Evolutionary conservation across 108 stramenopile species (phyloP).

Genomic region (Parietichytrium sp.): DNA sequence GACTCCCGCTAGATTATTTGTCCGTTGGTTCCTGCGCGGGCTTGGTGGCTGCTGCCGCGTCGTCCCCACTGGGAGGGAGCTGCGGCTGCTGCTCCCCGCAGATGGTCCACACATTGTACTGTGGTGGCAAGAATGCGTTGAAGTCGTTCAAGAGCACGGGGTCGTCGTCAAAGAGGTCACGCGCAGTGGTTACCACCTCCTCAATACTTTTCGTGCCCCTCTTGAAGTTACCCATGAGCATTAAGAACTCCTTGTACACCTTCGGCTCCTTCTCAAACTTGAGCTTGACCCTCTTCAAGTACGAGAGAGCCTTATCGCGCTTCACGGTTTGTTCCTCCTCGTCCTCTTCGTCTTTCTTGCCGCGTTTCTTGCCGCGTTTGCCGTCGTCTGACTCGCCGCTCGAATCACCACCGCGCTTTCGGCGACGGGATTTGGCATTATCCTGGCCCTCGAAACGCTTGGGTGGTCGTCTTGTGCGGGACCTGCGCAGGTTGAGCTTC

Average conservation of each 20-base stretch:
- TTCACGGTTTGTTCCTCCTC: background rate
- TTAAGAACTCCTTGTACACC: constrained; percentile 13
- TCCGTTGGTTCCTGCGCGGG: no score
- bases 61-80: no score
- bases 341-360: background rate
- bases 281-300: background rate
- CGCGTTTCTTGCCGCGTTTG: background rate
- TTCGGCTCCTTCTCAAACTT: background rate
- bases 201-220: background rate
- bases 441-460: constrained; percentile 34
- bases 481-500: background rate
- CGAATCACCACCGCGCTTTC: background rate
- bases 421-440: background rate
- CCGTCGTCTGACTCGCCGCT: constrained; percentile 15
- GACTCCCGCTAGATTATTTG: no score
- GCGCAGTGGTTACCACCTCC: background rate
- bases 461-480: background rate
- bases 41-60: no score
- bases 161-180: constrained; percentile 5
- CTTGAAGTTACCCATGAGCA: constrained; percentile 25
- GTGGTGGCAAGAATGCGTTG: background rate
- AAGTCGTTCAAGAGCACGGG: constrained; percentile 13
- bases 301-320: constrained; percentile 13
- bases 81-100: no score
- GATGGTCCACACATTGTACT: no score